phyloP scores from a whole-genome alignment of 192 early-diverging fungal species.

The Entomortierella lignicola region DNA sequence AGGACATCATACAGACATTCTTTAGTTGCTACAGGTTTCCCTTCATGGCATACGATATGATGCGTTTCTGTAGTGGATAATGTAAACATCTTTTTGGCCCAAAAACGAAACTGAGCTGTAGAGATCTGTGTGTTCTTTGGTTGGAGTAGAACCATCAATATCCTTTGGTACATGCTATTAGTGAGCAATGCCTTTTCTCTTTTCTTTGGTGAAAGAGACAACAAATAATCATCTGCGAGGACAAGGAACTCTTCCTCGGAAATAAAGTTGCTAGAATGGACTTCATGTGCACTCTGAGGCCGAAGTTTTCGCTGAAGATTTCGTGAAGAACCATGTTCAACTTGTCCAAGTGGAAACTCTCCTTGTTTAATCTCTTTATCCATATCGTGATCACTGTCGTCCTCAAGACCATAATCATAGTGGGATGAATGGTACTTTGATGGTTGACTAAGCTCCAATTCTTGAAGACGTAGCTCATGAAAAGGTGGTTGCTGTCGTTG shows the following conservation, averaged over 20 bases:
- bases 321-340: slow-evolving; percentile 2
- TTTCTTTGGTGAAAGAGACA: slow-evolving; percentile 61
- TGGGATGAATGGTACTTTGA: neutral
- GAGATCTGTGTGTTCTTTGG: slow-evolving; percentile 64
- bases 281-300: neutral
- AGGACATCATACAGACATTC: slow-evolving; percentile 63
- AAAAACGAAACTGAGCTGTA: slow-evolving; percentile 66
- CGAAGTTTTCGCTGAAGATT: neutral
- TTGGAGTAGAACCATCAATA: slow-evolving; percentile 60
- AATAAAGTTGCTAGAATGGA: slow-evolving; percentile 52
- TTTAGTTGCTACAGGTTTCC: slow-evolving; percentile 63
- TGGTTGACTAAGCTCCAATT: neutral
- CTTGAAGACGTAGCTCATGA: neutral
- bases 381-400: neutral
- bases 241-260: slow-evolving; percentile 55
- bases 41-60: slow-evolving; percentile 60
- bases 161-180: slow-evolving; percentile 60
- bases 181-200: slow-evolving; percentile 63
- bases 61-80: slow-evolving; percentile 44
- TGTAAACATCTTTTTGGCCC: slow-evolving; percentile 69
- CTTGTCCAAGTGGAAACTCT: slow-evolving; percentile 1
- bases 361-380: neutral
- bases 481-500: slow-evolving; percentile 17
- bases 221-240: slow-evolving; percentile 57
- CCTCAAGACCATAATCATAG: slow-evolving; percentile 9